Evolutionary conservation across 352 stramenopile genomes (phyloP).

Genomic region (Pythium volutum): DNA sequence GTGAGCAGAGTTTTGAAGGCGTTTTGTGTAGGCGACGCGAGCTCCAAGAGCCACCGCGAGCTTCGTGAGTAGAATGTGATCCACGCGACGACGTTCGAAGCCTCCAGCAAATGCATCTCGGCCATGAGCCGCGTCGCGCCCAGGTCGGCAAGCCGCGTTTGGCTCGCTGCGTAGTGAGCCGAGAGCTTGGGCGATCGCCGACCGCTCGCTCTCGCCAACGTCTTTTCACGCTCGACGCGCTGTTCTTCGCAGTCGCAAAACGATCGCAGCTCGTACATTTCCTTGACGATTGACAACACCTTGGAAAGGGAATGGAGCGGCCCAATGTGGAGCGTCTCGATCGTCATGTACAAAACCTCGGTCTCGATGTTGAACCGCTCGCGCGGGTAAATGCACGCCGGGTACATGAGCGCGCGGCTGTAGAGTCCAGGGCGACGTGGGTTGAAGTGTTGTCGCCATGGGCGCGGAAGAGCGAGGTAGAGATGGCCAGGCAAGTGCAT

Average conservation of each 20-base stretch:
- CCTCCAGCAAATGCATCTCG: slow-evolving; percentile 57
- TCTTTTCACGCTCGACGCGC: slow-evolving; percentile 36
- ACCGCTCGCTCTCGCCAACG: slow-evolving; percentile 1
- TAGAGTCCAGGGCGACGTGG: slow-evolving; percentile 26
- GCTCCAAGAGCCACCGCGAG: slow-evolving; percentile 55
- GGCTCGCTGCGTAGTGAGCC: slow-evolving; percentile 57
- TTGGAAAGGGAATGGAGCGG: slow-evolving; percentile 55
- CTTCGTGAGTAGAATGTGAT: slow-evolving; percentile 51
- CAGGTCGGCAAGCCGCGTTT: slow-evolving; percentile 51
- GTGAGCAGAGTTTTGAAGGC: slow-evolving; percentile 40
- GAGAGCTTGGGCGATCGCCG: slow-evolving; percentile 36
- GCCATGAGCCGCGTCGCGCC: slow-evolving; percentile 42
- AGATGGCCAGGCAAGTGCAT: slow-evolving; percentile 62
- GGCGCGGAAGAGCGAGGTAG: slow-evolving; percentile 55
- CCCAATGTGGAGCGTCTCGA: slow-evolving; percentile 64
- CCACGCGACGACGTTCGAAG: slow-evolving; percentile 51
- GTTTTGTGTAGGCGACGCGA: slow-evolving; percentile 37
- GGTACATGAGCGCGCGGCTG: slow-evolving; percentile 44
- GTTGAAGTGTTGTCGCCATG: slow-evolving; percentile 40
- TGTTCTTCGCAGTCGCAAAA: slow-evolving; percentile 69
- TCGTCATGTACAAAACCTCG: slow-evolving; percentile 61
- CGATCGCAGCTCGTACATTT: slow-evolving; percentile 56
- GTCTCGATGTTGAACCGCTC: slow-evolving; percentile 46
- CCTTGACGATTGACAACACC: slow-evolving; percentile 47
- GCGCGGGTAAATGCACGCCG: slow-evolving; percentile 54